Evolutionary conservation across 768 basidiomycete genomes (phyloP).

Genomic region (Scleroderma citrinum): DNA sequence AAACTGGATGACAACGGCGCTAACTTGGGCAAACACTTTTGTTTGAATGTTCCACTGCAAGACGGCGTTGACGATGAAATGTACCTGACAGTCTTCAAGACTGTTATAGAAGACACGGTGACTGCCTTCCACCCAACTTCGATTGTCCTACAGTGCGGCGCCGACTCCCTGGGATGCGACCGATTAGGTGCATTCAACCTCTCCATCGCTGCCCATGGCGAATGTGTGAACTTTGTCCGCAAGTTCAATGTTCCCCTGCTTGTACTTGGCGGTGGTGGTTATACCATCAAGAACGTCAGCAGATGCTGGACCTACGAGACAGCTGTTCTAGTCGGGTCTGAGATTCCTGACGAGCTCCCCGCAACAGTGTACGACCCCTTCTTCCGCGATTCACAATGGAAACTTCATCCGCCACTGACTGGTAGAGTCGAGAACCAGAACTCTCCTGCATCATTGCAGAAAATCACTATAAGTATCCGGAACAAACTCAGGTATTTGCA

Average conservation of each 20-base stretch:
- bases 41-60: constrained; percentile 88
- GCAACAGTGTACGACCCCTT: constrained; percentile 87
- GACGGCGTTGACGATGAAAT: constrained; percentile 98
- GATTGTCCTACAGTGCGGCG: constrained; percentile 96
- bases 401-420: constrained; percentile 87
- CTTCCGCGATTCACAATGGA: constrained; percentile 88
- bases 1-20: constrained; percentile 90
- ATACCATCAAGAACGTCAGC: constrained; percentile 94
- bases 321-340: constrained; percentile 78
- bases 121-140: constrained; percentile 80
- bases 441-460: constrained; percentile 72
- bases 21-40: constrained; percentile 90
- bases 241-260: constrained; percentile 87
- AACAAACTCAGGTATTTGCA: constrained; percentile 89
- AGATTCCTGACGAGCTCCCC: constrained; percentile 83
- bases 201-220: constrained; percentile 94
- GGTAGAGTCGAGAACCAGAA: constrained; percentile 94
- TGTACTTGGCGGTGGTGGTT: constrained; percentile 92
- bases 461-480: constrained; percentile 78
- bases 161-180: constrained; percentile 93
- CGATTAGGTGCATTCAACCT: constrained; percentile 96
- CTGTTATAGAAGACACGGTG: constrained; percentile 92
- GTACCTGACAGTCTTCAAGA: constrained; percentile 93
- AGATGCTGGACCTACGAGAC: constrained; percentile 99
- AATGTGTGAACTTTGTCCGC: constrained; percentile 96